Evolutionary conservation across 1,284 basidiomycete genomes (phyloP), one percentile per base, ranked within the genome.

Genomic region (Ceratobasidium sp.): DNA sequence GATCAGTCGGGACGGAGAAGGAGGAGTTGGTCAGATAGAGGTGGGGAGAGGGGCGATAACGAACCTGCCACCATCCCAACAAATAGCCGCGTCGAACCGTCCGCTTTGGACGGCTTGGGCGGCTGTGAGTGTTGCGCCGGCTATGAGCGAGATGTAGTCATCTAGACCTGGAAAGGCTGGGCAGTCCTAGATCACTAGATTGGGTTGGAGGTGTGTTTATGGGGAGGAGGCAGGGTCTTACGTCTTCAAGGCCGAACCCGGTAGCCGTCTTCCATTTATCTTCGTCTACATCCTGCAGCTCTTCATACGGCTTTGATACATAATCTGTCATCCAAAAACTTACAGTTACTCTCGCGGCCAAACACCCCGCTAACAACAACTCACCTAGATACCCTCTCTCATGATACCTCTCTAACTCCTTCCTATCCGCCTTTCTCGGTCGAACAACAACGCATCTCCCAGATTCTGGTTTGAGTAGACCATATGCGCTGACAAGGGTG

Each of bases 1-100:
- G n/a, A n/a, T n/a, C 7, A 13, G 44, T 6, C 7, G 44, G 44
- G 44, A 46, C 44, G 44, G 44, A 46, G 44, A 20, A 15, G 49
- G 51, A 20, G 33, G 42, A 63, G 46, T 42, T 40, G 40, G 46
- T 60, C 18, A 20, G 61, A n/a, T 46, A 40, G 58, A 49, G 18
- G 7, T 3, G 42, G 49, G 23, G 68, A 46, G 26, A 79, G 61
- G 10, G 63, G 67, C 61, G 72, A 26, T 40, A 0, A 78, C 87
- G 81, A 83, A 92, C 89, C 94, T 89, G 64, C 95, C 94, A 9
- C 95, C 94, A 80, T 95, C 94, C 94, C 95, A 98, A 82, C 90
- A 92, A 46, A 98, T 91, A 0, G 92, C 90, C 13, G 94, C 86
- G 49, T 93, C 89, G 1, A 89, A 88, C 1, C 85, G 77, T n/a